Evolutionary conservation across 495 filamentous ascomycete genomes (phyloP), one percentile per base, ranked within the genome.

Genomic region (Amniculicola lignicola): DNA sequence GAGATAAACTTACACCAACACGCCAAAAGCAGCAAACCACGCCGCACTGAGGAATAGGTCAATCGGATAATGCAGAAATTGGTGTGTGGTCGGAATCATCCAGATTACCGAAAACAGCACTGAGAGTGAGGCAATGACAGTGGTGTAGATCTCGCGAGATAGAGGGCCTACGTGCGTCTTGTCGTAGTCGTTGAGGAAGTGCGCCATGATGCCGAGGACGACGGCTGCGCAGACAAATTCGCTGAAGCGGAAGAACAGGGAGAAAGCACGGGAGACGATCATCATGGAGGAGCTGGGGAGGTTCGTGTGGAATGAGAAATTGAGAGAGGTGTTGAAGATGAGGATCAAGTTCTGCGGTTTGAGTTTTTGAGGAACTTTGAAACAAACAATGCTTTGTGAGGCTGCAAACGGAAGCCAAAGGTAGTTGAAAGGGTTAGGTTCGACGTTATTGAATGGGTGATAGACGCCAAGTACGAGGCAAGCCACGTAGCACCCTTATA

Each of bases 121-220:
- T 5, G 77, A 78, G 43, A 83, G 31, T 4, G 67, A 78, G 14
- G 81, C 78, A n/a, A 85, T 66, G 21, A 82, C 76, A 63, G 79
- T 75, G 37, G 79, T 77, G 65, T 83, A 85, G 67, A 83, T 82
- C 73, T 77, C 80, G 38, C 80, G 73, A 11, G 70, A 71, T 25
- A 77, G 43, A 0, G 71, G 67, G 69, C 75, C 77, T 41, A 67
- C 54, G 71, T 38, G 15, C 65, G 61, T 49, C 4, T 68, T 28
- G 45, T 67, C 23, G 40, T 66, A 64, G 2, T 69, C 25, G 41
- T 71, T 63, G 38, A 84, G 75, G 60, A 79, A 82, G 54, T 76
- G 60, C 4, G 79, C 79, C 48, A 81, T 72, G 27, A 83, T 69
- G 50, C 81, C 81, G 22, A 79, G 79, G 22, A 84, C 80, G 15